Base-by-base conservation (phyloP, 768 basidiomycete species). In the Hysterangium stoloniferum region DNA sequence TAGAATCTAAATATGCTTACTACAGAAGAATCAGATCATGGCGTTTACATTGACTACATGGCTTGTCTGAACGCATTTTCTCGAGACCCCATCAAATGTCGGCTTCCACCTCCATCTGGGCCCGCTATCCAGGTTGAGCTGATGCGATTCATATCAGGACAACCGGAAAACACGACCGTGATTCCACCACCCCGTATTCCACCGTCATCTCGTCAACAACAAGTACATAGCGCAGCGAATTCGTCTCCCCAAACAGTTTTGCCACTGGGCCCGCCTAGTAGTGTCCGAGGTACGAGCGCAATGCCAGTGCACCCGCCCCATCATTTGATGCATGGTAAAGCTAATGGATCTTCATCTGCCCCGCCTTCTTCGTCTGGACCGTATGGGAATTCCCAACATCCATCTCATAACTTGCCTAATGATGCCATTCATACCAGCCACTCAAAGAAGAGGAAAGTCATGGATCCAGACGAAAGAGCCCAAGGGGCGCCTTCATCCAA, bases 41-140 rank as follows among this genome's bases (percentile, higher is more conserved):
- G 85, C 42, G 68, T 74, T 2, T 90, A 83, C 60, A 79, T 90
- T 32, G 78, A 89, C 59, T 79, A 77, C 5, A 74, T 77, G 55
- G 76, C 76, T 54, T 90, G 90, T 81, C 65, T 88, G 33, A 81
- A 87, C 49, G 79, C 69, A 13, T 84, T 76, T 62, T 85, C 82
- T 69, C 84, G 77, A 57, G 79, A 81, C 17, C 68, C 89, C 54
- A 69, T 89, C 28, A 81, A 80, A 64, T 82, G 77, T 68, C 79
- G 78, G 57, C 66, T 88, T 61, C 70, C 74, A 4, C 75, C 73
- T 0, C 84, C 86, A 0, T 77, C 76, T 53, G 77, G 72, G 4
- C 77, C 75, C 52, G 86, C 86, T 1, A 58, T 89, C 4, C 85
- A 86, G 59, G 79, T 89, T 6, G 86, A 90, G 42, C 77, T 90